phyloP scores from a whole-genome alignment of 768 basidiomycete genomes.

The Gyrodon lividus region DNA sequence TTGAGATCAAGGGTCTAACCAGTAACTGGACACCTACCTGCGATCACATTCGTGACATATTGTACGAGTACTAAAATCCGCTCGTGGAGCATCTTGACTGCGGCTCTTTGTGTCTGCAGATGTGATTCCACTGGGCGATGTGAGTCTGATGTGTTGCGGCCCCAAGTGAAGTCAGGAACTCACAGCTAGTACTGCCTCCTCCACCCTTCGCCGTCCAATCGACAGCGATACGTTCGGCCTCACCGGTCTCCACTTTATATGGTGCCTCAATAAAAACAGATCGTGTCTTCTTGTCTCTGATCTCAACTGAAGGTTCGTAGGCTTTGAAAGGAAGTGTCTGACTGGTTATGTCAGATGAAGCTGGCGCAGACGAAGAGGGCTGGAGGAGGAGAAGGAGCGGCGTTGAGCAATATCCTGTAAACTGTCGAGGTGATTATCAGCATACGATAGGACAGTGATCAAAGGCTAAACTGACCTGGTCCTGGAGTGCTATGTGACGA shows the following conservation, averaged over 20 bases:
- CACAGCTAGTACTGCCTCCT: slow-evolving; percentile 76
- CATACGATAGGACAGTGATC: background rate
- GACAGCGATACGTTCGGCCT: slow-evolving; percentile 97
- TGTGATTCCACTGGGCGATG: slow-evolving; percentile 75
- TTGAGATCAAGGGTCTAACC: background rate
- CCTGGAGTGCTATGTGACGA: slow-evolving; percentile 80
- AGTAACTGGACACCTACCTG: slow-evolving; percentile 47
- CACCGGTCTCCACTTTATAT: slow-evolving; percentile 93
- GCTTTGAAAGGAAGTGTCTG: slow-evolving; percentile 87
- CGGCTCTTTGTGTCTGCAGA: slow-evolving; percentile 88
- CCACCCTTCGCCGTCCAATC: slow-evolving; percentile 92
- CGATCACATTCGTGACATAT: slow-evolving; percentile 77
- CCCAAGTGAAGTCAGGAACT: slow-evolving; percentile 30
- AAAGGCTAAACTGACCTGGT: slow-evolving; percentile 55
- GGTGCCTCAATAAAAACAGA: slow-evolving; percentile 82
- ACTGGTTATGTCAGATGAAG: slow-evolving; percentile 52
- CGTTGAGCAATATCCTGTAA: slow-evolving; percentile 81
- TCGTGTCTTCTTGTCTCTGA: slow-evolving; percentile 72
- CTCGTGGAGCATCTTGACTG: slow-evolving; percentile 95
- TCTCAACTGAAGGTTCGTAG: slow-evolving; percentile 90
- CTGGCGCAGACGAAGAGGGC: slow-evolving; percentile 46
- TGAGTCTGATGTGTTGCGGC: background rate
- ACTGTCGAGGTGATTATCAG: slow-evolving; percentile 44
- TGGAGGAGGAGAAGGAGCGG: slow-evolving; percentile 83
- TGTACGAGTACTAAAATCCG: slow-evolving; percentile 83